Base-by-base conservation (phyloP, 225 moss, liverwort and hornwort genomes). In the Pleurozium schreberi region DNA sequence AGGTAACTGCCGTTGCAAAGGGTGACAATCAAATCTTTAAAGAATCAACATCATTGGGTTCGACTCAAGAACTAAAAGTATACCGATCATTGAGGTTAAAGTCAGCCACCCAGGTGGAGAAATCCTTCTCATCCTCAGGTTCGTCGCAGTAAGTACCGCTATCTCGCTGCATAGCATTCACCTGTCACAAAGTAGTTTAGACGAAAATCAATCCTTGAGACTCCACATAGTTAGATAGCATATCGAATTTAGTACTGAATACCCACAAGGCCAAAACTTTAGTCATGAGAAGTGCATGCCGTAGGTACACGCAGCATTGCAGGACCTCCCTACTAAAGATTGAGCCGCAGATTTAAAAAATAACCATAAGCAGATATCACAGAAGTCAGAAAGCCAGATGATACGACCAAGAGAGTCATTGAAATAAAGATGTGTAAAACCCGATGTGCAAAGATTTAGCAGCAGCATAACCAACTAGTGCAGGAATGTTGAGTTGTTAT, bases 91-190 rank as follows among this genome's bases (percentile, higher is more conserved):
- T 89, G 87, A 98, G 87, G 85, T 93, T 93, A 88, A 96, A 98
- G 82, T 81, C 84, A 70, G 95, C 88, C 80, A 95, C 90, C 96
- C 97, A 98, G 60, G 93, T 90, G 34, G 89, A 84, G 85, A 94
- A 97, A 49, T 98, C 98, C 50, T 95, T 95, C 87, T 92, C 96
- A 83, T 97, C 98, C 88, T 96, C 96, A 68, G 98, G 97, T 88
- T 98, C 98, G 91, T 97, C 97, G 84, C 95, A 97, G 87, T 98
- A 98, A 67, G 98, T 98, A 91, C 94, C 93, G 71, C 94, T 97
- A 81, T 98, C 98, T 93, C 97, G 93, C 92, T 98, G 98, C 96
- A 98, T 96, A 77, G 96, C 98, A 92, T 92, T 94, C 76, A 98
- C 97, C 92, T 95, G 88, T 61, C 82, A 84, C 88, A 81, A 84